Conservation (phyloP, 2,329 filamentous ascomycete species). For the Ceratocystis harringtonii region DNA sequence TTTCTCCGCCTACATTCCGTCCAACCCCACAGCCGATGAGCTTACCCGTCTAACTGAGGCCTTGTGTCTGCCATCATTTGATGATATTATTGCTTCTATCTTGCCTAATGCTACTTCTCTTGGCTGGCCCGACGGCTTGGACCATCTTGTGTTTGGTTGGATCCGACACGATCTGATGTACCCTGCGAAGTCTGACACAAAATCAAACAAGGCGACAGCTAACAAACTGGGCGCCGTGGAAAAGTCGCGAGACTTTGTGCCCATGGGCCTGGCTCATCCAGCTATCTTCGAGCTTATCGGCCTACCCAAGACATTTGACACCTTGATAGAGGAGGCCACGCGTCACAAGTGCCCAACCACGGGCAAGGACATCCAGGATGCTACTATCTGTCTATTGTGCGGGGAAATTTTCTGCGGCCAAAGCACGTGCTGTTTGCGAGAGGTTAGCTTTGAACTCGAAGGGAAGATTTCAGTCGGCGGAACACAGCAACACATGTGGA, state of each 20-base stretch:
- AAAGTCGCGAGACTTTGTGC: conserved; percentile 17
- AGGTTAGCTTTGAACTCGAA: conserved; percentile 32
- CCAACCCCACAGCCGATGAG: conserved; percentile 54
- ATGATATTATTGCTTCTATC: conserved; percentile 56
- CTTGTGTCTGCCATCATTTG: conserved; percentile 61
- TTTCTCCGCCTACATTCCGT: conserved; percentile 55
- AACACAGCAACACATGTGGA: conserved; percentile 77
- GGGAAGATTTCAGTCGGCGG: conserved; percentile 50
- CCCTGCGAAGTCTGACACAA: conserved; percentile 18
- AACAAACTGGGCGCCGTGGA: conserved; percentile 2
- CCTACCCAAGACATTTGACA: conserved; percentile 81
- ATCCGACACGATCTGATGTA: conserved; percentile 46
- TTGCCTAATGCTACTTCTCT: conserved; percentile 28
- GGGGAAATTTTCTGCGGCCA: conserved; percentile 95
- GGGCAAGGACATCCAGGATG: conserved; percentile 80
- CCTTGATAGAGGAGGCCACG: conserved; percentile 81
- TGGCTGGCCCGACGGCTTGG: conserved; percentile 17
- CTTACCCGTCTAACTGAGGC: conserved; percentile 65
- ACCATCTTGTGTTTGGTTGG: conserved; percentile 50
- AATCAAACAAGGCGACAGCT: not conserved
- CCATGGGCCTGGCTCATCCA: conserved; percentile 55
- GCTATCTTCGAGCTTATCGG: conserved; percentile 90
- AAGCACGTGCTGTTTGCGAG: conserved; percentile 72
- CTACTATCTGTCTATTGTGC: conserved; percentile 84
- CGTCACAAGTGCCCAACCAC: conserved; percentile 72